Evolutionary conservation across 495 filamentous ascomycete genomes (phyloP).

Genomic region (Aspergillus panamensis): DNA sequence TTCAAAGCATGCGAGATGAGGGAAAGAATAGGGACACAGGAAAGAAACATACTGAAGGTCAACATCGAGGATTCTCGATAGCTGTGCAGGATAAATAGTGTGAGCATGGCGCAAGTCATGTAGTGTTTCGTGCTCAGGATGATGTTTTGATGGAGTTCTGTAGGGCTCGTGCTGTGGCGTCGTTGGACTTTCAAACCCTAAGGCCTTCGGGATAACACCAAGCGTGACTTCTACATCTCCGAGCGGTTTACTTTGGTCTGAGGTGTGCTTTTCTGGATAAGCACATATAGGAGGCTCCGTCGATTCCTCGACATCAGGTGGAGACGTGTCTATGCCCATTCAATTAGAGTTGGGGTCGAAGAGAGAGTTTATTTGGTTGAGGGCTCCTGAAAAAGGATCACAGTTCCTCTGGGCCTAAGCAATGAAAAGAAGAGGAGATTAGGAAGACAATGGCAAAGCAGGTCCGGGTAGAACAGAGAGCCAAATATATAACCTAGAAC

Average conservation of each 20-base stretch:
- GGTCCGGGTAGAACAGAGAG: not conserved
- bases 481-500: conserved; percentile 12
- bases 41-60: conserved; percentile 26
- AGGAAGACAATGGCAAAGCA: conserved; percentile 1
- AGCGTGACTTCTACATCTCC: conserved; percentile 20
- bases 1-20: not conserved
- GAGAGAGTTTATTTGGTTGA: conserved; percentile 2
- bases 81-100: conserved; percentile 26
- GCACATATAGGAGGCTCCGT: conserved; percentile 45
- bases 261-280: conserved; percentile 26
- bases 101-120: conserved; percentile 22
- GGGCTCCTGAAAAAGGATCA: not conserved
- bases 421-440: not conserved
- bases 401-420: conserved; percentile 5
- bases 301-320: conserved; percentile 44
- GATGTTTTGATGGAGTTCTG: not conserved
- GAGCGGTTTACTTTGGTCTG: conserved; percentile 20
- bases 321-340: conserved; percentile 42
- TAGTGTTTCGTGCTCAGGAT: not conserved
- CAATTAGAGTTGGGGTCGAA: conserved; percentile 28
- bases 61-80: conserved; percentile 30
- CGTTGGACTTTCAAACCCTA: not conserved
- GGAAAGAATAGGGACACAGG: not conserved
- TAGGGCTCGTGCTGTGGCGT: conserved; percentile 1
- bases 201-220: conserved; percentile 7